phyloP scores from a whole-genome alignment of 2,329 filamentous ascomycete species.

The Verticillium nubilum region DNA sequence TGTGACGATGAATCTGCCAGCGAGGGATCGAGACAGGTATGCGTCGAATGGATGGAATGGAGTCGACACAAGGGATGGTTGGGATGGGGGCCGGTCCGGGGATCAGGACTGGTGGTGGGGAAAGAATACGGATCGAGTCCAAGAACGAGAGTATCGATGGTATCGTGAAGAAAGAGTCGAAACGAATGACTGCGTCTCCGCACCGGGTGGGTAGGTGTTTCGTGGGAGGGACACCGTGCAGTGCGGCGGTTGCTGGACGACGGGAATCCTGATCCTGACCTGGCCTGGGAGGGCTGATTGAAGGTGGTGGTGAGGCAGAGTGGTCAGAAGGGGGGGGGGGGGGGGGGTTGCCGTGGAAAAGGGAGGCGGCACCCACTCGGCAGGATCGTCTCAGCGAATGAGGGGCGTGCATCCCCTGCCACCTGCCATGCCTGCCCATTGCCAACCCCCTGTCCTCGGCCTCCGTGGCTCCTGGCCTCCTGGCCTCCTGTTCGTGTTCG shows the following conservation, averaged over 20 bases:
- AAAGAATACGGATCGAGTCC: not conserved
- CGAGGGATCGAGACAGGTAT: not conserved
- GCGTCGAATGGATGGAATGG: not conserved
- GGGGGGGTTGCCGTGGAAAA: not conserved
- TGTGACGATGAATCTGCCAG: not conserved
- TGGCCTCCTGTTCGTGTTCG: not conserved
- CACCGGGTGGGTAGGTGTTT: not conserved
- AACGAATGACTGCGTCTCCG: not conserved
- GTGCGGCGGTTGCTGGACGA: not conserved
- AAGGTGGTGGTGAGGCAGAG: not conserved
- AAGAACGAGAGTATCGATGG: not conserved
- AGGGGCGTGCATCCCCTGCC: not conserved
- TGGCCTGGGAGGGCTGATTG: not conserved
- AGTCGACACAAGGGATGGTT: not conserved
- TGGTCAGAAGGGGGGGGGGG: not conserved
- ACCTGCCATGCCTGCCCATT: not conserved
- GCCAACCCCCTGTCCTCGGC: not conserved
- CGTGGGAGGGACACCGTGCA: not conserved
- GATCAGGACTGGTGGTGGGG: not conserved
- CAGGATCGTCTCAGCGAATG: not conserved
- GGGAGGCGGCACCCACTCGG: not conserved
- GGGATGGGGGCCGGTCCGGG: not conserved
- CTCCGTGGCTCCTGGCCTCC: not conserved
- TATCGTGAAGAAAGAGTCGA: not conserved
- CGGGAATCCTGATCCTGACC: not conserved